These are phyloP conservation scores for Cicer yamashitae DNA, from an alignment of 306 rosid genomes.

Conservation along the genomic window DNA sequence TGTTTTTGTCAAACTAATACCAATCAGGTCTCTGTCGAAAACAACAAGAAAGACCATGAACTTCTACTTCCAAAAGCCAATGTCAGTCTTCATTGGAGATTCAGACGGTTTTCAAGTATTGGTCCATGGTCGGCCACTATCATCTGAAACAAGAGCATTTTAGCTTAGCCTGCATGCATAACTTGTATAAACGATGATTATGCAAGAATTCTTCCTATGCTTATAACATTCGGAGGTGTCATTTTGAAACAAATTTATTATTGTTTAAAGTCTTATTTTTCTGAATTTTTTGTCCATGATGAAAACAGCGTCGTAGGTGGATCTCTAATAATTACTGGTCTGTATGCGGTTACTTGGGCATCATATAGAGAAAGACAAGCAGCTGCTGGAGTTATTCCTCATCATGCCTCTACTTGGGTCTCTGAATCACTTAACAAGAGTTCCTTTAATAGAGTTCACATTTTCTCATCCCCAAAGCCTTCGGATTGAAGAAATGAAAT, in stretches of 20 bases:
- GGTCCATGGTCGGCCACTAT: no score
- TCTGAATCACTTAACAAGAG: conserved; percentile 69
- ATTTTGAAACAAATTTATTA: conserved; percentile 7
- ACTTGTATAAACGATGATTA: not conserved
- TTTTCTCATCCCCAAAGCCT: conserved; percentile 69
- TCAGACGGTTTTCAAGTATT: no score
- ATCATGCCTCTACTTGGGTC: conserved; percentile 48
- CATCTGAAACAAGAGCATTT: no score
- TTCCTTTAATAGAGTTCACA: conserved; percentile 58
- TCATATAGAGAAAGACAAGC: conserved; percentile 73
- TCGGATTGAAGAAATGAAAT: conserved; percentile 59
- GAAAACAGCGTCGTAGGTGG: conserved; percentile 83
- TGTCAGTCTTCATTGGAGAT: no score
- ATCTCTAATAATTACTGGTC: conserved; percentile 74
- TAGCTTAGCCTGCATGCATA: not conserved
- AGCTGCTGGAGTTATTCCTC: conserved; percentile 56
- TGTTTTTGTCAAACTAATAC: no score
- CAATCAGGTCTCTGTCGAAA: no score
- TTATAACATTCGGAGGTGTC: not conserved
- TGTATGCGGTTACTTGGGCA: conserved; percentile 92
- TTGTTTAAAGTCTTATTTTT: conserved; percentile 35
- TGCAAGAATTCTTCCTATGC: not conserved
- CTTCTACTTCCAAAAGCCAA: no score
- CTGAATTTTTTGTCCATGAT: conserved; percentile 41
- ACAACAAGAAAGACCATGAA: no score